phyloP scores from a whole-genome alignment of 306 rosid genomes.

The Mimosa bimucronata region DNA sequence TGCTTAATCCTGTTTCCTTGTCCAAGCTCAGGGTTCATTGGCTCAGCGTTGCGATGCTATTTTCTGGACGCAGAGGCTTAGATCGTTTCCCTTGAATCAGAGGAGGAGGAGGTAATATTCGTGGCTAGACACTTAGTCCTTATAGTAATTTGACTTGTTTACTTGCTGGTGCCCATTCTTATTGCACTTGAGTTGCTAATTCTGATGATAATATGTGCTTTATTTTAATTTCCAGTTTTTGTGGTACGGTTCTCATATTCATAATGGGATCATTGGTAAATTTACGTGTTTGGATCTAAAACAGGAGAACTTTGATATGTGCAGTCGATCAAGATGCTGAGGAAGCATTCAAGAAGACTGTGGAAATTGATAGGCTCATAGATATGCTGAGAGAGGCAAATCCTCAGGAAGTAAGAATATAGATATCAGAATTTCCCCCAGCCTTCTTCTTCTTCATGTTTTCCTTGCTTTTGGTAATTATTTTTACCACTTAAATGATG shows the following conservation, averaged over 20 bases:
- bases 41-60: conserved; percentile 42
- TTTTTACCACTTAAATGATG: not conserved
- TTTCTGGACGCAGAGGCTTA: conserved; percentile 33
- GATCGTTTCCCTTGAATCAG: conserved; percentile 44
- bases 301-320: conserved; percentile 94
- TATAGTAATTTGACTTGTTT: not conserved
- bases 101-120: conserved; percentile 53
- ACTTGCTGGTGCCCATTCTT: not conserved
- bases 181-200: not conserved
- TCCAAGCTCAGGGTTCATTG: conserved; percentile 28
- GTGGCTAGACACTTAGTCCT: not conserved
- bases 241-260: not conserved
- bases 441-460: not conserved
- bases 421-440: not conserved
- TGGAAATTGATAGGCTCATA: conserved; percentile 82
- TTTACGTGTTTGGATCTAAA: conserved; percentile 72
- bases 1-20: conserved; percentile 17
- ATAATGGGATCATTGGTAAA: conserved; percentile 50
- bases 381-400: conserved; percentile 78
- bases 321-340: conserved; percentile 90
- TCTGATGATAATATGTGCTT: conserved; percentile 2
- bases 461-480: not conserved
- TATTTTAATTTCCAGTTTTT: not conserved
- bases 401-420: conserved; percentile 60
- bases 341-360: conserved; percentile 88